Evolutionary conservation across 1,284 basidiomycete species (phyloP), one percentile per base, ranked within the genome.

Genomic region (Pseudozyma thailandica): DNA sequence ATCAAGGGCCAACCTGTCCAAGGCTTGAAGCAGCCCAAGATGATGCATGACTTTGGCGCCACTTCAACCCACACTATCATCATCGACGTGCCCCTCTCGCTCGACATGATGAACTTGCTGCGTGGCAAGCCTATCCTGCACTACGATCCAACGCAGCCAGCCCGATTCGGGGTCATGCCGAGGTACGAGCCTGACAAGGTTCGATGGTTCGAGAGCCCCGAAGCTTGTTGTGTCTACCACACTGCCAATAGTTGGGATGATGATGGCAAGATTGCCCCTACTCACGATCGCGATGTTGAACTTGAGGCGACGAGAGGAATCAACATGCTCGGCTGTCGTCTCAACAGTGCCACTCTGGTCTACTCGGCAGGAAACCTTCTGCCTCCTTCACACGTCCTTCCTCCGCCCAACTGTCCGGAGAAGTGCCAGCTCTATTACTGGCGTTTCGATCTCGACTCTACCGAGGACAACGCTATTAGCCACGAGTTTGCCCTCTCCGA

Each of bases 11-110:
- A 63, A 12, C 39, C 72, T 6, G 75, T 82, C 4, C 66, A 65
- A 10, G 81, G 75, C 9, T 41, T 81, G 35, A 49, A 62, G 6
- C 77, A 80, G 23, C 81, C 83, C 16, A 79, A 80, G 74, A 84
- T 86, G 84, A 86, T 86, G 85, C 86, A 86, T 74, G 86, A 87
- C 73, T 86, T 86, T 70, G 85, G 82, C 20, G 84, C 81, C 6
- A 84, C 85, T 0, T 76, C 81, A 13, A 83, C 83, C 0, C 47
- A 64, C 18, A 85, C 86, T 2, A 78, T 86, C 52, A 78, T 86
- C 42, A 80, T 87, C 69, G 86, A 86, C 70, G 81, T 86, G 4
- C 86, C 86, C 0, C 81, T 87, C 2, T 85, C 85, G 0, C 83
- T 87, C 41, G 82, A 86, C 41, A 85, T 86, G 7, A 72, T 83